Percentiles rank a stretch among this genome's conserved stretches.
Evolutionary conservation across 179 eudicot genomes (phyloP).

Genomic region (Nepenthes alata): DNA sequence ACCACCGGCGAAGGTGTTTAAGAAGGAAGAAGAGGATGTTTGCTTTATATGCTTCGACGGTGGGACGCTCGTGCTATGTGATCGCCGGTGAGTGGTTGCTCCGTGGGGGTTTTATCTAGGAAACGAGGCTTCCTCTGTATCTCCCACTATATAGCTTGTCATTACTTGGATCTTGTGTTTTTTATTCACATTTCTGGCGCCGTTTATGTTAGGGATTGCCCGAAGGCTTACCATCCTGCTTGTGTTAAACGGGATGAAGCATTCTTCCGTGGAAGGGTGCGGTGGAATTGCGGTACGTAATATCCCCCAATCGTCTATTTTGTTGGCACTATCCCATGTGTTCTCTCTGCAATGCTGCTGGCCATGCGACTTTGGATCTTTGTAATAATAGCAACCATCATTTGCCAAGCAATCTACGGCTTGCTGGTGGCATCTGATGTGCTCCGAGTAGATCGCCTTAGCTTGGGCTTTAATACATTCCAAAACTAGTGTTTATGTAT

Average conservation of each 20-base stretch:
- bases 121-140: no score
- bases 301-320: no score
- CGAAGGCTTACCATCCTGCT: slow-evolving; percentile 89
- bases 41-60: slow-evolving; percentile 95
- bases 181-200: neutral
- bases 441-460: no score
- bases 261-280: slow-evolving; percentile 50
- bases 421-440: no score
- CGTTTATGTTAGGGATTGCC: slow-evolving; percentile 54
- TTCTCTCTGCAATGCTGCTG: no score
- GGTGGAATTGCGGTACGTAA: slow-evolving; percentile 52
- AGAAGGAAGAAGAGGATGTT: slow-evolving; percentile 72
- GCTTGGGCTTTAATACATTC: no score
- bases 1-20: slow-evolving; percentile 24
- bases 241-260: slow-evolving; percentile 81
- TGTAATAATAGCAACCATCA: no score
- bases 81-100: slow-evolving; percentile 46
- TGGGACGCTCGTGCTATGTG: slow-evolving; percentile 79
- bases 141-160: no score
- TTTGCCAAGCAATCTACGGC: no score
- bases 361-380: no score
- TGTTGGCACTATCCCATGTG: no score
- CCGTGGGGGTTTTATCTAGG: neutral
- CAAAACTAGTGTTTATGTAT: no score
- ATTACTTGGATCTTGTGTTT: neutral